Base-by-base conservation (phyloP, 257 asterid genomes). In the Penstemon newberryi region DNA sequence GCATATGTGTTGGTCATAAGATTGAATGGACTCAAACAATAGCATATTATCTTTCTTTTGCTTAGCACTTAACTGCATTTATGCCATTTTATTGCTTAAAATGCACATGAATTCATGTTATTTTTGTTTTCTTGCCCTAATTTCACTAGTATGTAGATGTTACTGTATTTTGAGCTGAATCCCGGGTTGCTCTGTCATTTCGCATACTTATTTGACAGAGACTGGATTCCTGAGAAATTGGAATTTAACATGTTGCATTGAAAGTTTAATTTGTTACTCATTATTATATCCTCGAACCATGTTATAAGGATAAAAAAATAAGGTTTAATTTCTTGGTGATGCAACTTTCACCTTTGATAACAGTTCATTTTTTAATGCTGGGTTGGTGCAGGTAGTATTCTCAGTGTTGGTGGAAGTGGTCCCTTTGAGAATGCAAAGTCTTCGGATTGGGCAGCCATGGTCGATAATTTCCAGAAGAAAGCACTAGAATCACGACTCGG, bases 401-500 rank as follows among this genome's bases (percentile, higher is more conserved):
- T 84, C 52, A 79, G 85, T 66, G 82, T 68, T 55, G 87, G 85
- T 46, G 90, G 85, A 44, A 84, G 85, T 69, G 80, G 71, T 62
- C 90, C 87, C 0, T 82, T 75, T n/a, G 79, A 79, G 65, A 73
- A 79, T 71, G 87, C 85, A 1, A 40, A 18, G 57, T 60, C 85
- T 7, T 60, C 77, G 7, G 87, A 82, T 64, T 84, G 90, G 90
- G 90, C 86, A 5, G 76, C 73, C 44, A 79, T 84, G 87, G 79
- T 77, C 1, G 83, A 82, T 60, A 54, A 39, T 39, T 84, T 75
- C 73, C 85, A 84, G 64, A 82, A 70, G 70, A 64, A 67, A 5
- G 85, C 90, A 15, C 66, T 82, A 57, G 67, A 64, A 6, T 71
- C 87, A 2, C 61, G 90, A 56, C 90, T 84, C 15, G 87, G 84